A percentile compares a stretch with the other conserved stretches of the same genome.
Conservation (phyloP, 139 green algal species). For the Closterium sp. region DNA sequence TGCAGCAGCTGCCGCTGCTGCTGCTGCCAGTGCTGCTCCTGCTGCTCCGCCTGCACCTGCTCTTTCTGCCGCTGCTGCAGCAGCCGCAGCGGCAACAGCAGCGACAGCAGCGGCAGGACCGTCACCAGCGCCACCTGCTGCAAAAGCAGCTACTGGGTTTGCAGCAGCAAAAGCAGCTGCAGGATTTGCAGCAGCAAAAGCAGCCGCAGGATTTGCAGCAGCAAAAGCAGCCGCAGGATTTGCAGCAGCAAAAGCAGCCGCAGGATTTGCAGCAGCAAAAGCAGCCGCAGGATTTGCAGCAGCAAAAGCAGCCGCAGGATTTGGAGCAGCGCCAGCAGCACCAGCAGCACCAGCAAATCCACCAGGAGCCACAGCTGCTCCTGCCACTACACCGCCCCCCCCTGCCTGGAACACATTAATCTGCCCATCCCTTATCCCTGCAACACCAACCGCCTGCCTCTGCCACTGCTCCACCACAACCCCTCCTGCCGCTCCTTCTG, state of each 20-base stretch:
- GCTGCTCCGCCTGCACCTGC: not conserved
- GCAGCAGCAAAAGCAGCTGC: not conserved
- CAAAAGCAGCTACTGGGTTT: not conserved
- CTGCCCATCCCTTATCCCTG: not conserved
- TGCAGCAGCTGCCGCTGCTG: not conserved
- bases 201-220: not conserved
- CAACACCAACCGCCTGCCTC: not conserved
- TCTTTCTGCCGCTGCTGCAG: not conserved
- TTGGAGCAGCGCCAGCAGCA: no score
- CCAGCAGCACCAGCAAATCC: no score
- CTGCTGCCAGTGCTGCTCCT: not conserved
- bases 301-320: no score
- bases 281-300: not conserved
- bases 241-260: no score
- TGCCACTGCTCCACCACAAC: not conserved
- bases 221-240: no score
- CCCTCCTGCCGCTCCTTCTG: not conserved
- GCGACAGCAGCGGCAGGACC: not conserved
- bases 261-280: no score
- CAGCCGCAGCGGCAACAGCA: not conserved
- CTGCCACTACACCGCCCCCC: not conserved
- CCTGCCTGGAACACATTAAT: not conserved
- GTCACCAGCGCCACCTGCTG: not conserved
- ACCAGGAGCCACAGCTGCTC: not conserved
- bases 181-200: not conserved